These are phyloP conservation scores for Phytophthora agathidicida DNA, from an alignment of 352 stramenopile genomes.

Conservation along the genomic window DNA sequence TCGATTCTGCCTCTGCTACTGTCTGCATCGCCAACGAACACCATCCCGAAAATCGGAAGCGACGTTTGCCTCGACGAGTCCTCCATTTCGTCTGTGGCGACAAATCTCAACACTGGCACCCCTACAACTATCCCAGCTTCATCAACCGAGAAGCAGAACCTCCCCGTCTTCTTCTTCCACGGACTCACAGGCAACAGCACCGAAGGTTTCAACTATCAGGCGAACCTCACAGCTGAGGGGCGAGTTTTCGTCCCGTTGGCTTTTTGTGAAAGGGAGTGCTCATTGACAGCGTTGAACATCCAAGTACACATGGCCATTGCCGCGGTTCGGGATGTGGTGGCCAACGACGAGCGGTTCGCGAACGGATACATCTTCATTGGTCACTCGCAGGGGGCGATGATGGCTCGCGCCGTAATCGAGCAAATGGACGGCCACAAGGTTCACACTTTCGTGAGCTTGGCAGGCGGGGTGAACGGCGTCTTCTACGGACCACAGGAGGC, in stretches of 20 bases:
- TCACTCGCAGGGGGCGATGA: constrained; percentile 51
- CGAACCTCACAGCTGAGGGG: constrained; percentile 38
- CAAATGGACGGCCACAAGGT: constrained; percentile 65
- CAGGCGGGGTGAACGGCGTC: constrained; percentile 45
- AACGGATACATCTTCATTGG: constrained; percentile 56
- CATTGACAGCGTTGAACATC: constrained; percentile 23
- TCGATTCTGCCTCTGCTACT: constrained; percentile 6
- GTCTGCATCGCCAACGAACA: neutral
- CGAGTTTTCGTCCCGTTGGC: constrained; percentile 38
- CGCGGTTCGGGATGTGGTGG: constrained; percentile 36
- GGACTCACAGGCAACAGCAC: constrained; percentile 34
- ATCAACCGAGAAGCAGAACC: constrained; percentile 22
- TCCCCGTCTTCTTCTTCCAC: constrained; percentile 63
- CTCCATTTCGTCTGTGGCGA: constrained; percentile 8
- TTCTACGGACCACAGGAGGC: constrained; percentile 53
- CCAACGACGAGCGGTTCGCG: constrained; percentile 21
- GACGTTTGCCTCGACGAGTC: constrained; percentile 28
- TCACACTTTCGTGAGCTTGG: constrained; percentile 51
- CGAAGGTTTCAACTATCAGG: constrained; percentile 24
- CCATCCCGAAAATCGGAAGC: neutral
- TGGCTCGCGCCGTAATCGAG: constrained; percentile 54
- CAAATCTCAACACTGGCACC: neutral
- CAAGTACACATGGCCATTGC: constrained; percentile 48
- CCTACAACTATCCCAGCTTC: neutral
- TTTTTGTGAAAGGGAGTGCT: constrained; percentile 49